These are phyloP conservation scores for Annulohypoxylon bovei DNA, from an alignment of 495 filamentous ascomycete species.

Conservation along the genomic window DNA sequence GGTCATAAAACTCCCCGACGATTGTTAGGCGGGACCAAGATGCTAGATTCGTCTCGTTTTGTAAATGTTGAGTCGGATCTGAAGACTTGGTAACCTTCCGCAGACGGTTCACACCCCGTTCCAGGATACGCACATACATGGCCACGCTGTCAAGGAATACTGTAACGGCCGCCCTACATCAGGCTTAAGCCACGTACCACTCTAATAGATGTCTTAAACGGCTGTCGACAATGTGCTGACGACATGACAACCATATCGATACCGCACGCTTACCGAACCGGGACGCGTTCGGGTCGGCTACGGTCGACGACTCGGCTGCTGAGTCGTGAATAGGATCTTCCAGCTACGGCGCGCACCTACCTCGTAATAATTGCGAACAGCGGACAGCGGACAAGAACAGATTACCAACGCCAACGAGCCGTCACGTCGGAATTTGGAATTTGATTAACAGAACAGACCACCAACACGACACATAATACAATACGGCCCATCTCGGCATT, in stretches of 20 bases:
- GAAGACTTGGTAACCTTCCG: not conserved
- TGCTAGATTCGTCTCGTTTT: slow-evolving; percentile 6
- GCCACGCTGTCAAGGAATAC: not conserved
- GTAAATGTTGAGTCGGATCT: not conserved
- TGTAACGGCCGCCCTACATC: not conserved
- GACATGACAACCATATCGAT: slow-evolving; percentile 18
- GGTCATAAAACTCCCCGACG: slow-evolving; percentile 3
- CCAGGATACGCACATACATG: not conserved
- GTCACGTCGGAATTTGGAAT: slow-evolving; percentile 7
- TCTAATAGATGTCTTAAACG: slow-evolving; percentile 26
- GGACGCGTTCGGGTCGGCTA: slow-evolving; percentile 5
- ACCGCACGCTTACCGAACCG: slow-evolving; percentile 9
- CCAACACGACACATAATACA: slow-evolving; percentile 3
- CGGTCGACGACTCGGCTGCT: slow-evolving; percentile 4
- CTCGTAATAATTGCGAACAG: not conserved
- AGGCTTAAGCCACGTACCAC: slow-evolving; percentile 19
- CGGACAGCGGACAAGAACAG: not conserved
- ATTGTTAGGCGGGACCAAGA: not conserved
- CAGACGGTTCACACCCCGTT: not conserved
- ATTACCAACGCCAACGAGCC: slow-evolving; percentile 1
- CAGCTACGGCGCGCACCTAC: too few species aligned
- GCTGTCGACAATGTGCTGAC: slow-evolving; percentile 9
- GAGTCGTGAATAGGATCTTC: not conserved
- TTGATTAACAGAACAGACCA: slow-evolving; percentile 8
- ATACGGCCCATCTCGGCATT: slow-evolving; percentile 5